Conservation (phyloP, 805 yeast genomes). For the Candida ulmi region DNA sequence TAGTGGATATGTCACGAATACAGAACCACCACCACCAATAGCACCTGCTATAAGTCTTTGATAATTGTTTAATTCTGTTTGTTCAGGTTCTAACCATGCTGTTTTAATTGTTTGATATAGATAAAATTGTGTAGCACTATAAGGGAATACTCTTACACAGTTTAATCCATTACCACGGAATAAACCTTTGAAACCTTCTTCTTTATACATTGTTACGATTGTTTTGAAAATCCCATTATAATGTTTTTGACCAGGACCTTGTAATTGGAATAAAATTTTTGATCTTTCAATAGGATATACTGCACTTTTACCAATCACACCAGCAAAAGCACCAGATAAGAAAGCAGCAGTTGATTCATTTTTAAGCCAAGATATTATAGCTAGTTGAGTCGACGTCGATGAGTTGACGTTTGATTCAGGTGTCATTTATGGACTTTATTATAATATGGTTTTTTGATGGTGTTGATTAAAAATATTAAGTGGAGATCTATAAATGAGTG, state of each 20-base stretch:
- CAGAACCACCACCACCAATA: conserved; percentile 74
- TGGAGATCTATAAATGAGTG: too few species aligned
- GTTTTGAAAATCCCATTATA: conserved; percentile 73
- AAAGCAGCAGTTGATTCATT: conserved; percentile 57
- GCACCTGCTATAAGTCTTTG: conserved; percentile 76
- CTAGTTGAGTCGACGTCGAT: neutral
- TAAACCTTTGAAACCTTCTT: conserved; percentile 88
- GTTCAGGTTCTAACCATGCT: conserved; percentile 26
- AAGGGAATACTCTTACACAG: conserved; percentile 87
- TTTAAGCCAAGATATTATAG: conserved; percentile 21
- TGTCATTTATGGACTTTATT: too few species aligned
- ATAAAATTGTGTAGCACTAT: conserved; percentile 89
- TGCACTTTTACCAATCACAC: conserved; percentile 80
- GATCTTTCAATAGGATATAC: conserved; percentile 95
- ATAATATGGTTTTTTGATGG: too few species aligned
- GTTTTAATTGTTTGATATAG: conserved; percentile 65
- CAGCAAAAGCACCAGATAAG: conserved; percentile 71
- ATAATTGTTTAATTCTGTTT: conserved; percentile 37
- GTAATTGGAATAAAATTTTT: conserved; percentile 86
- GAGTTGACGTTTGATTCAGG: too few species aligned
- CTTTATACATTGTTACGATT: conserved; percentile 70
- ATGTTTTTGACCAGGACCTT: conserved; percentile 44
- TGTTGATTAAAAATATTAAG: too few species aligned
- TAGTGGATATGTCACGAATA: conserved; percentile 82
- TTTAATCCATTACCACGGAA: conserved; percentile 89